A percentile compares a stretch with the other conserved stretches of the same genome.
Evolutionary conservation across 2,329 filamentous ascomycete genomes (phyloP).

Genomic region (Ilyonectria mors-panacis): DNA sequence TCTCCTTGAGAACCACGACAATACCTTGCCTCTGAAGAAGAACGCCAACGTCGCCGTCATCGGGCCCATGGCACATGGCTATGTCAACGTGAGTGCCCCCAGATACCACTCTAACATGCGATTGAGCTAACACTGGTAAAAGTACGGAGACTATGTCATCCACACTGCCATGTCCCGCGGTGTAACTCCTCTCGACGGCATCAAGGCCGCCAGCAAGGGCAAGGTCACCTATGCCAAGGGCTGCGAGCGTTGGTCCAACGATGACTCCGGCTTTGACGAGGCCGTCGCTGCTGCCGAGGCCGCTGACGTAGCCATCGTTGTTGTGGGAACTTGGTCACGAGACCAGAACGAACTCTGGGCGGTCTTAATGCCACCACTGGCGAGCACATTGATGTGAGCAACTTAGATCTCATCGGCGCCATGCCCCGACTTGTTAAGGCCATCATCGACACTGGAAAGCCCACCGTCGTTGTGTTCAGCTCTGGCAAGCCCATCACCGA

Average conservation of each 20-base stretch:
- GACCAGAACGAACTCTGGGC: constrained; percentile 81
- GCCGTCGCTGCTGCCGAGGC: constrained; percentile 76
- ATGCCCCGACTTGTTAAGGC: constrained; percentile 77
- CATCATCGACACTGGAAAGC: constrained; percentile 76
- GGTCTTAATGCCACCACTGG: constrained; percentile 82
- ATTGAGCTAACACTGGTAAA: constrained; percentile 25
- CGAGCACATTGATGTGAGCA: constrained; percentile 78
- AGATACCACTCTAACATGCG: not conserved
- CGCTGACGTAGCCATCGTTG: constrained; percentile 80
- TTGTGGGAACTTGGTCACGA: constrained; percentile 83
- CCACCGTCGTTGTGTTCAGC: constrained; percentile 77
- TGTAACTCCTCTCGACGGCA: constrained; percentile 79
- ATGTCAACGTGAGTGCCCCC: constrained; percentile 71
- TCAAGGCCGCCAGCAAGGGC: constrained; percentile 72
- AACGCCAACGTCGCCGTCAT: constrained; percentile 80
- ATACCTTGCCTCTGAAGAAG: constrained; percentile 70
- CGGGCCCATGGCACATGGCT: constrained; percentile 81
- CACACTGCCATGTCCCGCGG: constrained; percentile 74
- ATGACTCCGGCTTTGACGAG: constrained; percentile 76
- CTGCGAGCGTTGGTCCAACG: constrained; percentile 80
- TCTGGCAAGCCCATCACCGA: constrained; percentile 82
- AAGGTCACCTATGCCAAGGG: constrained; percentile 78
- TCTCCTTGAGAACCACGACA: constrained; percentile 71
- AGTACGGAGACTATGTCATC: constrained; percentile 82
- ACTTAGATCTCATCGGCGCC: constrained; percentile 78